Base-by-base conservation (phyloP, 73 alveolate species). In the Paramecium tetraurelia region DNA sequence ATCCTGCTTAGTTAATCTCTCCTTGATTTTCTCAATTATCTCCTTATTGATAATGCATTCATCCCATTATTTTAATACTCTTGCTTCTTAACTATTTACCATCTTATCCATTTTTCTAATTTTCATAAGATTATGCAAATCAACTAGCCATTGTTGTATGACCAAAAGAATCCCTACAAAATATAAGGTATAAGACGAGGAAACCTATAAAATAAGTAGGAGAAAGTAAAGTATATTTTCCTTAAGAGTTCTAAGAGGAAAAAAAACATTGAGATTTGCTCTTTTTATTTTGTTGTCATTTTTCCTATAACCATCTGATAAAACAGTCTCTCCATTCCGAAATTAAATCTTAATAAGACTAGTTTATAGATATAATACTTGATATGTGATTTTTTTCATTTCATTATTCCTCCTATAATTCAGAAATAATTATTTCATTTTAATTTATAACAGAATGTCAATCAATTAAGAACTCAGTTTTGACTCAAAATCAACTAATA, bases 41-140 rank as follows among this genome's bases (percentile, higher is more conserved):
- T 72, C 86, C 18, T 72, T 72, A 72, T 72, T 72, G 59, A 20
- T 36, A 38, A 72, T 31, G 5, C 86, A 72, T 72, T 72, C 86
- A 72, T 72, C 86, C 86, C 86, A 72, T 72, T 72, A 24, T 43
- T 72, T 72, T 29, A 72, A 21, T 12, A 72, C 38, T 38, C 59
- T 10, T 16, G 68, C 63, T 72, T 36, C 57, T 18, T 72, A 40
- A 16, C 59, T 22, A 35, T 72, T 72, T 33, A 72, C 31, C 59
- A 36, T 72, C 0, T 72, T 2, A 72, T 72, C 86, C 57, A 72
- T 72, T 33, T 72, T 31, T 63, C 50, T 27, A 63, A 63, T 20
- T 27, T 63, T 63, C 29, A 63, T 27, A 63, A 31, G 29, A 33
- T 63, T 63, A 27, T 63, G 14, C 22, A 27, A 63, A 63, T 63